These are phyloP conservation scores for Populus hybrid DNA, from an alignment of 441 rosid species.

Conservation along the genomic window DNA sequence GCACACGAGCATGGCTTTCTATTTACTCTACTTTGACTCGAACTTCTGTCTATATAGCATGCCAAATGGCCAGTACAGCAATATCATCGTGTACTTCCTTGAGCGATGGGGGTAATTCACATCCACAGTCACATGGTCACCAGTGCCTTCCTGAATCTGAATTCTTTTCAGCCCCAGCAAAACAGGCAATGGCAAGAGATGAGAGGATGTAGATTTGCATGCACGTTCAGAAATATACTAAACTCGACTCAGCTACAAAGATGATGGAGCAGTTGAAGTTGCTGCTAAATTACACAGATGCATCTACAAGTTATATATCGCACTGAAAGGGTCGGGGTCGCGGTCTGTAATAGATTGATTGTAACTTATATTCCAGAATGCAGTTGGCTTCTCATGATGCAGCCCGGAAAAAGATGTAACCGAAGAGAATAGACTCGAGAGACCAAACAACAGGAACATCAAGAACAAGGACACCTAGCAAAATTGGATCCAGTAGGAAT, in stretches of 20 bases:
- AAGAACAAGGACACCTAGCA: background rate
- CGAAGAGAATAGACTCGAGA: background rate
- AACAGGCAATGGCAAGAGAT: background rate
- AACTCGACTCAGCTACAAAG: background rate
- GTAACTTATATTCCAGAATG: no score
- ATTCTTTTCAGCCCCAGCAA: background rate
- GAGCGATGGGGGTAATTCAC: slow-evolving; percentile 87
- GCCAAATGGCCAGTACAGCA: slow-evolving; percentile 85
- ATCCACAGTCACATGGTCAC: slow-evolving; percentile 84
- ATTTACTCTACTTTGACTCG: slow-evolving; percentile 21
- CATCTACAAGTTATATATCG: background rate
- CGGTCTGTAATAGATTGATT: no score
- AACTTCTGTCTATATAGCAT: slow-evolving; percentile 55
- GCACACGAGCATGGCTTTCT: background rate
- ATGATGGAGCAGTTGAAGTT: background rate
- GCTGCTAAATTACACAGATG: background rate
- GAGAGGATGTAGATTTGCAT: background rate
- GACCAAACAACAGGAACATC: background rate
- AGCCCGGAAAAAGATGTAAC: background rate
- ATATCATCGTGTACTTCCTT: slow-evolving; percentile 72
- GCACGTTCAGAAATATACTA: background rate
- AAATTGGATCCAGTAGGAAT: background rate
- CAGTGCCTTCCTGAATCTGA: slow-evolving; percentile 73
- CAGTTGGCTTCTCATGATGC: no score
- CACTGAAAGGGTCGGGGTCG: background rate